phyloP scores from a whole-genome alignment of 164 flowering plant genomes.

The Tetracentron sinense region DNA sequence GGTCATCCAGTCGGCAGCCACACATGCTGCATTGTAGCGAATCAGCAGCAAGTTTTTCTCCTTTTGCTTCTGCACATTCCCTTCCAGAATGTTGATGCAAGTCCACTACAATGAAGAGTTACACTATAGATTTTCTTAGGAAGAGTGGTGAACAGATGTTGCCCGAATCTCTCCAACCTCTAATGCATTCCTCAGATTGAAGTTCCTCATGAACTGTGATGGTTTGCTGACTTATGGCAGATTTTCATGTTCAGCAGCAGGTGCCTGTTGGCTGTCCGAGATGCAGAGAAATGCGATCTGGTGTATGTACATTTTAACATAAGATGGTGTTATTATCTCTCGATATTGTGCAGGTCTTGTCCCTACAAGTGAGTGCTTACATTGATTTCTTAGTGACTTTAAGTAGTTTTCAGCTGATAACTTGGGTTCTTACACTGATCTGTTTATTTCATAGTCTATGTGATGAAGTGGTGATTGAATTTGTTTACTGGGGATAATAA shows the following conservation, averaged over 20 bases:
- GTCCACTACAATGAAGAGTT: no score
- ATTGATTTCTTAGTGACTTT: neutral
- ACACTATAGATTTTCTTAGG: no score
- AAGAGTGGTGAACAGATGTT: neutral
- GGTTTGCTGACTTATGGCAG: neutral
- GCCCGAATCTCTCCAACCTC: neutral
- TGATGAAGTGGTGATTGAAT: no score
- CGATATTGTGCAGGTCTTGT: neutral
- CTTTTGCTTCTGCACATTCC: constrained; percentile 81
- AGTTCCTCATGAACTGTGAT: neutral
- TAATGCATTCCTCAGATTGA: neutral
- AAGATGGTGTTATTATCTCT: neutral
- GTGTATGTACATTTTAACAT: neutral
- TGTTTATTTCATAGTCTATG: no score
- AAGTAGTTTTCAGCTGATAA: neutral
- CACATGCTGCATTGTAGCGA: constrained; percentile 59
- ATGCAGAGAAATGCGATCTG: neutral
- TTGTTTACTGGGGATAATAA: no score
- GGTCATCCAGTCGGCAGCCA: constrained; percentile 60
- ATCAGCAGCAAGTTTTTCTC: constrained; percentile 76
- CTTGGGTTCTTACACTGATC: neutral
- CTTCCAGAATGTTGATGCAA: constrained; percentile 69
- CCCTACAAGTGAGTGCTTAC: neutral
- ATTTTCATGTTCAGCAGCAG: neutral
- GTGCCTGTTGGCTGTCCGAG: neutral